Percentiles rank a stretch among this genome's conserved stretches.
phyloP scores from a whole-genome alignment of 192 early-diverging fungal genomes.

The Borealophlyctis nickersoniae region DNA sequence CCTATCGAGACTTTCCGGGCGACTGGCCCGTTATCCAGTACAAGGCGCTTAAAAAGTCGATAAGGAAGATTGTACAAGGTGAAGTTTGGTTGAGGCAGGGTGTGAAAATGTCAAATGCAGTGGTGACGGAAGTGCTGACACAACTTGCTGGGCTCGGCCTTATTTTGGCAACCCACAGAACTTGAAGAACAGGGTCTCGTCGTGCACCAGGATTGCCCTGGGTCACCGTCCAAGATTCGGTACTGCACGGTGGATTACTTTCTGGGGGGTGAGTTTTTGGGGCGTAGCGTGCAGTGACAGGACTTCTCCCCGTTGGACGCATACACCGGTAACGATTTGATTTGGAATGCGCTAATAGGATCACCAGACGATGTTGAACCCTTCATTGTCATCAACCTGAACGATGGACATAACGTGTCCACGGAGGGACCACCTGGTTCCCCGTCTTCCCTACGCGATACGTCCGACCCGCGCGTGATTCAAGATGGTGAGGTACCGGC shows the following conservation, averaged over 20 bases:
- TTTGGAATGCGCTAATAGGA: not conserved
- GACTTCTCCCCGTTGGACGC: no score
- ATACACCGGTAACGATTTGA: no score
- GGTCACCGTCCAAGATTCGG: not conserved
- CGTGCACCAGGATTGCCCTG: not conserved
- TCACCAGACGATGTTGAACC: slow-evolving; percentile 24
- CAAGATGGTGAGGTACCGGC: no score
- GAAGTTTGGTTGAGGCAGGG: not conserved
- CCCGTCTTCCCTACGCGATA: no score
- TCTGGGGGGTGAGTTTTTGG: slow-evolving; percentile 10
- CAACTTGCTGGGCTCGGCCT: no score
- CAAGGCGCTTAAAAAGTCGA: slow-evolving; percentile 28
- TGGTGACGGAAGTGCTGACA: no score
- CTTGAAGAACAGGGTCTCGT: slow-evolving; percentile 25
- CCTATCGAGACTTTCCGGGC: slow-evolving; percentile 20
- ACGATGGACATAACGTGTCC: slow-evolving; percentile 8
- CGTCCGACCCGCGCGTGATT: no score
- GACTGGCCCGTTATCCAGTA: slow-evolving; percentile 27
- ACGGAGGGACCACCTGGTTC: no score
- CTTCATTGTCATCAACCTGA: slow-evolving; percentile 16
- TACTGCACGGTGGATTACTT: slow-evolving; percentile 23
- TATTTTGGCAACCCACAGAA: slow-evolving; percentile 8
- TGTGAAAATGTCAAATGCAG: not conserved
- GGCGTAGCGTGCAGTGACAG: no score
- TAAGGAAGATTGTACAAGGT: slow-evolving; percentile 27